Percentiles rank a stretch among this genome's conserved stretches.
These are phyloP conservation scores for Chimonanthus praecox DNA, from an alignment of 164 flowering plant genomes.

Conservation along the genomic window DNA sequence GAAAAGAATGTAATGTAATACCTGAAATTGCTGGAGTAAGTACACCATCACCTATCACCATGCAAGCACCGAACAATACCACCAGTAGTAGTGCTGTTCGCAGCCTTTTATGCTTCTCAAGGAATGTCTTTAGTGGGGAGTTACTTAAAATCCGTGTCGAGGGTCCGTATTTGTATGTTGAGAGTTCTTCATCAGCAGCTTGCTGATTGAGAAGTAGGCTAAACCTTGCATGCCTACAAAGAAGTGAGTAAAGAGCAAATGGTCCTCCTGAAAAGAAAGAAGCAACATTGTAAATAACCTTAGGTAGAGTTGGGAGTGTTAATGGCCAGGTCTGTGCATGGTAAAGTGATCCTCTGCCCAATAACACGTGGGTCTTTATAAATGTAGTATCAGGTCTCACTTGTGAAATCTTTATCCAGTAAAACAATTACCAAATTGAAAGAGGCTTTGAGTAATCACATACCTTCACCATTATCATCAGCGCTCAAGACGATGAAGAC, in stretches of 20 bases:
- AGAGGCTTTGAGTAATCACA: background rate
- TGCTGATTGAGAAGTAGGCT: constrained; percentile 88
- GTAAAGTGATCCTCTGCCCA: background rate
- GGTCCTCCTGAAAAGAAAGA: constrained; percentile 61
- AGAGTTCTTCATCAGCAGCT: constrained; percentile 90
- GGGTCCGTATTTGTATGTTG: constrained; percentile 67
- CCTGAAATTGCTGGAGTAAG: constrained; percentile 92
- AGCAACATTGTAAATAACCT: constrained; percentile 2
- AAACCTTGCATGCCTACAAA: constrained; percentile 76
- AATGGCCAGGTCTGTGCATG: background rate
- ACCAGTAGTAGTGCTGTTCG: constrained; percentile 53
- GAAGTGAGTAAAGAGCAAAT: constrained; percentile 88
- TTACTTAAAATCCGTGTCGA: constrained; percentile 24
- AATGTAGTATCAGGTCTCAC: no score
- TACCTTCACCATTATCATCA: constrained; percentile 89
- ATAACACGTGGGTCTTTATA: no score
- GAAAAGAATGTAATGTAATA: constrained; percentile 12
- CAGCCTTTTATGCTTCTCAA: constrained; percentile 64
- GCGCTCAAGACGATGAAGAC: constrained; percentile 54
- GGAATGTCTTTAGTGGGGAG: constrained; percentile 51
- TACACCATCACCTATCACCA: constrained; percentile 90
- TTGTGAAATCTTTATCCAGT: no score
- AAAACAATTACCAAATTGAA: background rate
- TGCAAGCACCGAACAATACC: constrained; percentile 74
- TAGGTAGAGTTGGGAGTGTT: constrained; percentile 6